phyloP scores from a whole-genome alignment of 2,329 filamentous ascomycete species.

The Paecilomyces formosus region DNA sequence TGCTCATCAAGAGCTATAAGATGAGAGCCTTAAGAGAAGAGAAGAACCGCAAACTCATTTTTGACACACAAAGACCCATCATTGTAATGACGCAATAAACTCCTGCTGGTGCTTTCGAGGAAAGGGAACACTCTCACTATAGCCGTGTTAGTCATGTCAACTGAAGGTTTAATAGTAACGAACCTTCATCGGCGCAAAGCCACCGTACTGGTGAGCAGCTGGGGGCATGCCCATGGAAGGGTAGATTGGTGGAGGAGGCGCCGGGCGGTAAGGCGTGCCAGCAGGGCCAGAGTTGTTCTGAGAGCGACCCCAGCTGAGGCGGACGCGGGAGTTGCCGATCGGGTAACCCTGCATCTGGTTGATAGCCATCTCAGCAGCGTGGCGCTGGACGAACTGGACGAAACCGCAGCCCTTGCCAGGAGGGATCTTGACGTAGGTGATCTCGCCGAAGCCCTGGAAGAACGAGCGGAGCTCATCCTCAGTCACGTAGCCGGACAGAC shows the following conservation, averaged over 20 bases:
- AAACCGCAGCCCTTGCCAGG: constrained; percentile 98
- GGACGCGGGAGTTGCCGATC: constrained; percentile 96
- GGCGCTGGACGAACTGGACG: constrained; percentile 97
- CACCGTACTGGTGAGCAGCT: constrained; percentile 52
- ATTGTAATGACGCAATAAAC: constrained; percentile 33
- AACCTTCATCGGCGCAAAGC: constrained; percentile 63
- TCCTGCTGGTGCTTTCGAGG: constrained; percentile 36
- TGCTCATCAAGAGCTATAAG: constrained; percentile 37
- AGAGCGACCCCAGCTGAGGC: constrained; percentile 92
- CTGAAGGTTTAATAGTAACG: constrained; percentile 15
- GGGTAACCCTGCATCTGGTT: constrained; percentile 99
- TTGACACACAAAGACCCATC: constrained; percentile 33
- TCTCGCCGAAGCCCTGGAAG: constrained; percentile 99
- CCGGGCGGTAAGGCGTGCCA: constrained; percentile 92
- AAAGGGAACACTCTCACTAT: constrained; percentile 21
- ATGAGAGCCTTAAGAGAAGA: constrained; percentile 26
- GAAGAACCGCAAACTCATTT: constrained; percentile 28
- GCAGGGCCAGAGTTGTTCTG: constrained; percentile 98
- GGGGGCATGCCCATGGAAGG: constrained; percentile 63
- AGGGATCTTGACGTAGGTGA: constrained; percentile 99
- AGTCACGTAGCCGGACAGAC: constrained; percentile 93
- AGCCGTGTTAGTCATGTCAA: background rate
- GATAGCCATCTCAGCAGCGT: constrained; percentile 99
- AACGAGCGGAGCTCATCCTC: constrained; percentile 99
- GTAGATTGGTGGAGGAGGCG: constrained; percentile 71